phyloP scores from a whole-genome alignment of 768 basidiomycete genomes.

The Candolleomyces aberdarensis region DNA sequence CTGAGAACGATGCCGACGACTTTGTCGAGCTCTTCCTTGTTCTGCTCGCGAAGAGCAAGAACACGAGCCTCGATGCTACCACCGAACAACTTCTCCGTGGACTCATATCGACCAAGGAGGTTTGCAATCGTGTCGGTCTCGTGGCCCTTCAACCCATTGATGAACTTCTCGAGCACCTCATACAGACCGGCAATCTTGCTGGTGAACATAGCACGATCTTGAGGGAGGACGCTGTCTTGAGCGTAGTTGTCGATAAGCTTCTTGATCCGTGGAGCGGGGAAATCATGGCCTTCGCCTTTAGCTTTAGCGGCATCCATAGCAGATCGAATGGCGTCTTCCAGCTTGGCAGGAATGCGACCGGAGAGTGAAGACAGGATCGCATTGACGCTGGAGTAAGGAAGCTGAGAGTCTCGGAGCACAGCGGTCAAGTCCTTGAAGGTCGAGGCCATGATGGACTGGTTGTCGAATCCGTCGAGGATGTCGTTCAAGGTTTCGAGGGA shows the following conservation, averaged over 20 bases:
- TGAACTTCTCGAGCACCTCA: slow-evolving; percentile 76
- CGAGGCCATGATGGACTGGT: slow-evolving; percentile 83
- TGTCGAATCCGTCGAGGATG: slow-evolving; percentile 96
- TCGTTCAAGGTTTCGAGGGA: slow-evolving; percentile 79
- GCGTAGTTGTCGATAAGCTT: slow-evolving; percentile 84
- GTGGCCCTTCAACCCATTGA: slow-evolving; percentile 81
- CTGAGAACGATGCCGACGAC: slow-evolving; percentile 86
- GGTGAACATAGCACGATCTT: slow-evolving; percentile 80
- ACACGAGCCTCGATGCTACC: slow-evolving; percentile 93
- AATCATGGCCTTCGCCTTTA: slow-evolving; percentile 76
- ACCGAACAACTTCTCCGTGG: slow-evolving; percentile 89
- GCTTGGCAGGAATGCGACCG: slow-evolving; percentile 88
- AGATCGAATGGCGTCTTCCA: slow-evolving; percentile 82
- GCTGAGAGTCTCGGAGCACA: slow-evolving; percentile 78
- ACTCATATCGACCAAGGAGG: slow-evolving; percentile 75
- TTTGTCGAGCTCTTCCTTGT: slow-evolving; percentile 90
- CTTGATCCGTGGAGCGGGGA: slow-evolving; percentile 85
- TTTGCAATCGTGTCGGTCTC: slow-evolving; percentile 76
- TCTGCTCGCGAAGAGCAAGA: slow-evolving; percentile 82
- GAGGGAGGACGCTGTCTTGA: slow-evolving; percentile 73
- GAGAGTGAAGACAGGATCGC: slow-evolving; percentile 86
- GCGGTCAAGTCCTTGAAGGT: slow-evolving; percentile 85
- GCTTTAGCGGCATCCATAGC: slow-evolving; percentile 73
- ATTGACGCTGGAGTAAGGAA: slow-evolving; percentile 83
- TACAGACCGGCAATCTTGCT: slow-evolving; percentile 66